phyloP scores from a whole-genome alignment of 768 basidiomycete genomes.

The Psilocybe cyanescens region DNA sequence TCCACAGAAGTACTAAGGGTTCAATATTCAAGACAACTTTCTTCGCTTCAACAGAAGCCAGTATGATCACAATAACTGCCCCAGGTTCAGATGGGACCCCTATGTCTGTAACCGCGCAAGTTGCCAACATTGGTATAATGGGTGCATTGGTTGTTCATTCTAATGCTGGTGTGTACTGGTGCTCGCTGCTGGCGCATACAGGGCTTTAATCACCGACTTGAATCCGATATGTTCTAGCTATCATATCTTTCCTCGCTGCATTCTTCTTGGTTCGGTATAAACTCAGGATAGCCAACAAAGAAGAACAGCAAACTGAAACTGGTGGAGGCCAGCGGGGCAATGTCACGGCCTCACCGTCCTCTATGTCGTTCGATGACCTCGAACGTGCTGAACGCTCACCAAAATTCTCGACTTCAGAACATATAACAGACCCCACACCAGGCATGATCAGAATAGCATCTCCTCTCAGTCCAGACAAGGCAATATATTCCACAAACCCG shows the following conservation, averaged over 20 bases:
- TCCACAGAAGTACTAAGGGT: neutral
- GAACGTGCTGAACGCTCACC: conserved; percentile 7
- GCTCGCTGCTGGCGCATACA: conserved; percentile 10
- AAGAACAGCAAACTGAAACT: conserved; percentile 40
- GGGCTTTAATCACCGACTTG: neutral
- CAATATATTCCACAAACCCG: conserved; percentile 7
- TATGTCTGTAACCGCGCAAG: conserved; percentile 26
- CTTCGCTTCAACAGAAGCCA: conserved; percentile 62
- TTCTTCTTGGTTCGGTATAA: conserved; percentile 62
- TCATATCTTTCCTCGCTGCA: conserved; percentile 53
- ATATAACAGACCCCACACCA: conserved; percentile 11
- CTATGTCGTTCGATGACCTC: conserved; percentile 6
- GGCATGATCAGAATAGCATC: conserved; percentile 9
- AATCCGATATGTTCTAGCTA: conserved; percentile 18
- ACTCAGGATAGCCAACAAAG: conserved; percentile 53
- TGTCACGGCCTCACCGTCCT: conserved; percentile 4
- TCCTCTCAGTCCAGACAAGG: conserved; percentile 2
- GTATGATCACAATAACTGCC: conserved; percentile 49
- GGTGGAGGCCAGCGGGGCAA: neutral
- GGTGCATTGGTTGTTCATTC: conserved; percentile 57
- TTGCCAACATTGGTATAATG: conserved; percentile 50
- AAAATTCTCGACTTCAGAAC: neutral
- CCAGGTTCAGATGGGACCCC: conserved; percentile 23
- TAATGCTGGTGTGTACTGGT: conserved; percentile 45
- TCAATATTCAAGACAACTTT: conserved; percentile 54